Conservation (phyloP, 129 eudicot species). For the Rutidosis leptorrhynchoides region DNA sequence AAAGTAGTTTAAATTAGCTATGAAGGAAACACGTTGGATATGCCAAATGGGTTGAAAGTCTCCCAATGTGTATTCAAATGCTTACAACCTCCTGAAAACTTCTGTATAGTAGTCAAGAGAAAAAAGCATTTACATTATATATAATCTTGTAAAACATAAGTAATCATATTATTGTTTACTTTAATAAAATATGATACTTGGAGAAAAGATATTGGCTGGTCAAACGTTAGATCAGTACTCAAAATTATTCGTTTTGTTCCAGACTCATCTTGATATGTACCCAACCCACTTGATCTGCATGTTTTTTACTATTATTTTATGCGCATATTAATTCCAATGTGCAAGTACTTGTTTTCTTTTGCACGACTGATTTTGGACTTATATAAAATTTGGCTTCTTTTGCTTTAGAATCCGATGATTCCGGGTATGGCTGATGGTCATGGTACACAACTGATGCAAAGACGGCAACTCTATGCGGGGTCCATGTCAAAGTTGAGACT, state of each 20-base stretch:
- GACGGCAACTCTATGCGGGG: conserved; percentile 77
- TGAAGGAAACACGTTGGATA: neutral
- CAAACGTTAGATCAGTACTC: neutral
- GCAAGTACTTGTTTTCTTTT: neutral
- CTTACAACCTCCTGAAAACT: neutral
- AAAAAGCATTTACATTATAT: neutral
- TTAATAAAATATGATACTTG: neutral
- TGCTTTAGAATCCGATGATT: conserved; percentile 46
- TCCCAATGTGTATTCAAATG: neutral
- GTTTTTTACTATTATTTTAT: neutral
- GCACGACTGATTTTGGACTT: neutral
- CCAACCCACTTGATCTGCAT: neutral
- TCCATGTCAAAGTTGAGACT: conserved; percentile 87
- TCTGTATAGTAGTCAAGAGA: too few relatives aligned
- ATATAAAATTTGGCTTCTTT: conserved; percentile 5
- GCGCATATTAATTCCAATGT: neutral
- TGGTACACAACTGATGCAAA: conserved; percentile 69
- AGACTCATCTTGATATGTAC: neutral
- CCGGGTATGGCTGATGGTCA: conserved; percentile 66
- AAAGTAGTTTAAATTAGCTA: neutral
- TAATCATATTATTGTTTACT: too few relatives aligned
- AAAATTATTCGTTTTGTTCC: neutral
- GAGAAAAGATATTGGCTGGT: neutral
- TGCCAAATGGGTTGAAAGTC: neutral
- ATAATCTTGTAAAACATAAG: neutral